Conservation (phyloP, 352 stramenopile genomes). For the Phytopythium cucurbitacearum region DNA sequence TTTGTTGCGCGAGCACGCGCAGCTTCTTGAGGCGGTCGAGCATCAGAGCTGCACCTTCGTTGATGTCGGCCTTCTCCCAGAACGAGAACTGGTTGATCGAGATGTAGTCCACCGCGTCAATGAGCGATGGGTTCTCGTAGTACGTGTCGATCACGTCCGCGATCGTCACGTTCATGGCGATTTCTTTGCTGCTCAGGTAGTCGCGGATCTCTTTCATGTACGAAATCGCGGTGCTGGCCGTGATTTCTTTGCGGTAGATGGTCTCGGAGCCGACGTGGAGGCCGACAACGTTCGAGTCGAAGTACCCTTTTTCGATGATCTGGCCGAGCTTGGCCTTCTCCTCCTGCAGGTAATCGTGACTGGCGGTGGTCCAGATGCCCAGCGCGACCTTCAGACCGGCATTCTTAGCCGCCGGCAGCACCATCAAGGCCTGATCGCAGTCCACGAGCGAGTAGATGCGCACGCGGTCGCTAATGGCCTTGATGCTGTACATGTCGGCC, state of each 20-base stretch:
- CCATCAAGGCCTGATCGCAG: conserved; percentile 36
- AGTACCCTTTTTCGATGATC: conserved; percentile 32
- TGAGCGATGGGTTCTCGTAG: conserved; percentile 45
- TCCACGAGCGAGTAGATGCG: conserved; percentile 68
- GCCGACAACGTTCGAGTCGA: conserved; percentile 45
- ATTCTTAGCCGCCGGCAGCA: conserved; percentile 42
- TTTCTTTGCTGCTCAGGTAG: conserved; percentile 29
- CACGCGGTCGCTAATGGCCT: conserved; percentile 41
- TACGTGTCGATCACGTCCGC: conserved; percentile 72
- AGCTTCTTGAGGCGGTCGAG: conserved; percentile 56
- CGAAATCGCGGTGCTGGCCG: conserved; percentile 32
- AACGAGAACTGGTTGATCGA: conserved; percentile 81
- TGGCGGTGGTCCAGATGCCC: conserved; percentile 54
- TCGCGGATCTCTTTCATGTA: conserved; percentile 64
- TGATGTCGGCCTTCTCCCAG: conserved; percentile 51
- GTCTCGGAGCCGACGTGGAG: conserved; percentile 63
- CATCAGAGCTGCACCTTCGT: conserved; percentile 36
- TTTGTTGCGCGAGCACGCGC: conserved; percentile 29
- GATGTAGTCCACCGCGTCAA: conserved; percentile 62
- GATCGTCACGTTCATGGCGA: conserved; percentile 58
- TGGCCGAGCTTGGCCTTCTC: conserved; percentile 41
- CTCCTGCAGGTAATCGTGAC: conserved; percentile 28
- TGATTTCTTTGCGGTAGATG: conserved; percentile 65
- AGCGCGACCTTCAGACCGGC: conserved; percentile 50
- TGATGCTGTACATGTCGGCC: conserved; percentile 50